These are phyloP conservation scores for Coemansia guatemalensis DNA, from an alignment of 192 early-diverging fungal species.

Conservation along the genomic window DNA sequence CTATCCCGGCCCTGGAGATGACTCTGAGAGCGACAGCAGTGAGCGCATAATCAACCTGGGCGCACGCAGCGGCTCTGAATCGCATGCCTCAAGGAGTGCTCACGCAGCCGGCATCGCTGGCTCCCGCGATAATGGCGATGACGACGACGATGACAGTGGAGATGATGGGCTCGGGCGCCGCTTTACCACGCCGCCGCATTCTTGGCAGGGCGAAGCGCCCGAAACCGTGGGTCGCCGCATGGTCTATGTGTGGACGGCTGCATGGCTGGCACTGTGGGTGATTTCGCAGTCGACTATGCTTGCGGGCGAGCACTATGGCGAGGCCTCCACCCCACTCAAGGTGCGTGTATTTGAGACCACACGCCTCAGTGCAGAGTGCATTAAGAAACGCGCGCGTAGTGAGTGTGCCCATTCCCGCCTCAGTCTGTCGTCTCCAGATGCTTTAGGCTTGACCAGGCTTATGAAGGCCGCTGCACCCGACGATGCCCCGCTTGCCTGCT, in stretches of 20 bases:
- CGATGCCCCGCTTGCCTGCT: conserved; percentile 18
- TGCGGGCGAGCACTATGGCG: conserved; percentile 28
- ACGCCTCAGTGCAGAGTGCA: conserved; percentile 23
- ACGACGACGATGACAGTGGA: conserved; percentile 6
- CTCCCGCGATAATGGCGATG: not conserved
- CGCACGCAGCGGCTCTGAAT: not conserved
- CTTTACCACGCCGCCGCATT: not conserved
- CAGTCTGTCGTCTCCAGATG: conserved; percentile 42
- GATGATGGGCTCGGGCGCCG: conserved; percentile 31
- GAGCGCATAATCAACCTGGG: conserved; percentile 9
- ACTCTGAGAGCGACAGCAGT: conserved; percentile 11
- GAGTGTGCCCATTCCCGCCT: conserved; percentile 26
- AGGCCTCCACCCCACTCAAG: conserved; percentile 23
- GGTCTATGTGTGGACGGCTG: conserved; percentile 28
- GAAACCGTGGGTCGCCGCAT: conserved; percentile 38
- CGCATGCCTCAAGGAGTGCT: not conserved
- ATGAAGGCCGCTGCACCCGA: conserved; percentile 15
- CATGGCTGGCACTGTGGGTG: conserved; percentile 38
- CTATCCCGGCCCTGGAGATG: not conserved
- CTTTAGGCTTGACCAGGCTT: conserved; percentile 30
- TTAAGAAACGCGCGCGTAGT: not conserved
- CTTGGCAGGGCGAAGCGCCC: conserved; percentile 30
- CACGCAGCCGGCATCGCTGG: not conserved
- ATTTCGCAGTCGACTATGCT: conserved; percentile 27
- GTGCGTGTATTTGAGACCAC: conserved; percentile 37